These are phyloP conservation scores for Magnaporthales sp. DNA, from an alignment of 2,329 filamentous ascomycete genomes.

Conservation along the genomic window DNA sequence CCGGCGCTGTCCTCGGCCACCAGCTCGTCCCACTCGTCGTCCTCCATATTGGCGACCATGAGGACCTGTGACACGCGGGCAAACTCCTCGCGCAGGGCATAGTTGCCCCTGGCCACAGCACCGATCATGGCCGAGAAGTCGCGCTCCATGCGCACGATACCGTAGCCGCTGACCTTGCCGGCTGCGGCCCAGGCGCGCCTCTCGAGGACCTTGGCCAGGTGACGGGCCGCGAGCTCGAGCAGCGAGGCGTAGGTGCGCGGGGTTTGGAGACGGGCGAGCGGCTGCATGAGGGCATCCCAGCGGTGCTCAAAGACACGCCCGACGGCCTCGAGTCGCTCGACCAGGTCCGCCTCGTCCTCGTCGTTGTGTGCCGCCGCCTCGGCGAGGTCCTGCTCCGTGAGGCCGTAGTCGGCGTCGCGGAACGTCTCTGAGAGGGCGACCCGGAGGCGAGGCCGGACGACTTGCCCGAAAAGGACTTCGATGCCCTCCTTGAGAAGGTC, in stretches of 20 bases:
- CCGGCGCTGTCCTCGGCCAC: slow-evolving; percentile 4
- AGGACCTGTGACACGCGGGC: slow-evolving; percentile 69
- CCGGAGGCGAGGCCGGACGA: slow-evolving; percentile 76
- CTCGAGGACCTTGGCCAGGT: slow-evolving; percentile 73
- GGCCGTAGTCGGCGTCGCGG: slow-evolving; percentile 79
- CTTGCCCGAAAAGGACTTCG: slow-evolving; percentile 76
- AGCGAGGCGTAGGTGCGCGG: slow-evolving; percentile 67
- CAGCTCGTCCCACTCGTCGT: slow-evolving; percentile 87
- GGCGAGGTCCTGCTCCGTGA: slow-evolving; percentile 52
- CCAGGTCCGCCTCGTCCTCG: slow-evolving; percentile 26
- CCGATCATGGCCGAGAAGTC: slow-evolving; percentile 71
- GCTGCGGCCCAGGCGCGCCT: slow-evolving; percentile 78
- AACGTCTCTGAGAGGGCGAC: slow-evolving; percentile 83
- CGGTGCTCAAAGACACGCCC: slow-evolving; percentile 71
- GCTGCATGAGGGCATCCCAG: slow-evolving; percentile 80
- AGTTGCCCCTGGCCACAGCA: slow-evolving; percentile 60
- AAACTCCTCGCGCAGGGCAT: slow-evolving; percentile 71
- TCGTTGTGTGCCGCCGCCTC: slow-evolving; percentile 46
- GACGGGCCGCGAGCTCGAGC: slow-evolving; percentile 62
- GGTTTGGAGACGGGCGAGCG: slow-evolving; percentile 78
- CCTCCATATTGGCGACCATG: slow-evolving; percentile 88
- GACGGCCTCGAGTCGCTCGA: slow-evolving; percentile 56
- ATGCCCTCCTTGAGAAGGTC: slow-evolving; percentile 81
- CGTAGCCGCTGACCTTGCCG: slow-evolving; percentile 71
- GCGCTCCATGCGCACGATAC: slow-evolving; percentile 72